Conservation (phyloP, 2,329 filamentous ascomycete species). For the Diaporthe longicolla region DNA sequence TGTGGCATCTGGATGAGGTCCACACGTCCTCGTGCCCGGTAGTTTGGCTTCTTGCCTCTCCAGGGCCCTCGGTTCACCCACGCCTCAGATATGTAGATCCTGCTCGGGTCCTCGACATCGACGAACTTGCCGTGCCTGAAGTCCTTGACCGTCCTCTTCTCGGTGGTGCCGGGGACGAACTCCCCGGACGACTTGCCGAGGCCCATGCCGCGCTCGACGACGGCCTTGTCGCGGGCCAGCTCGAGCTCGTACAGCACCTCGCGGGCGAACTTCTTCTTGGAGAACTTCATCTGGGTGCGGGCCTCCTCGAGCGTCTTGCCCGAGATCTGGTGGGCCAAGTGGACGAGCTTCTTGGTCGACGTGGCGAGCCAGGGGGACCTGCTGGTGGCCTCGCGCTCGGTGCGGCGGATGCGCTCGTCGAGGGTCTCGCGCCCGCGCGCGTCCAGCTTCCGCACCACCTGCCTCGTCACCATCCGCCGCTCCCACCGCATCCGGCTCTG, state of each 20-base stretch:
- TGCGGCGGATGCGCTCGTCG: constrained; percentile 76
- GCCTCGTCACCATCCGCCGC: constrained; percentile 85
- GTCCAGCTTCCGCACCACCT: constrained; percentile 77
- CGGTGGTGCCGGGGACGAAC: constrained; percentile 47
- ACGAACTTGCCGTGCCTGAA: constrained; percentile 82
- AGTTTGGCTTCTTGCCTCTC: constrained; percentile 71
- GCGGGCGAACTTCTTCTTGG: constrained; percentile 90
- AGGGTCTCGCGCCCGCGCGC: constrained; percentile 67
- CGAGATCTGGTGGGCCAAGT: constrained; percentile 87
- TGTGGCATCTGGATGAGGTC: constrained; percentile 78
- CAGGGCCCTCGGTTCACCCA: constrained; percentile 88
- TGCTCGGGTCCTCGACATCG: constrained; percentile 79
- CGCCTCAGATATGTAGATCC: constrained; percentile 90
- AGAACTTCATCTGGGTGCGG: constrained; percentile 94
- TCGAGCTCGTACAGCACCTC: constrained; percentile 86
- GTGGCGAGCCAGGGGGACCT: constrained; percentile 85
- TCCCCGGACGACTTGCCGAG: constrained; percentile 65
- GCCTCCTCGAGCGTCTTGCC: constrained; percentile 97
- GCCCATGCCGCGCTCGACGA: constrained; percentile 89
- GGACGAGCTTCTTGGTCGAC: constrained; percentile 90
- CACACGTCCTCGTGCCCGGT: constrained; percentile 81
- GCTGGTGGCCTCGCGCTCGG: constrained; percentile 67
- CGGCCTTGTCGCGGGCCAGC: constrained; percentile 83
- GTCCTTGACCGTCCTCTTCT: constrained; percentile 78
- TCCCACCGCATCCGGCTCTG: constrained; percentile 80